A percentile compares a stretch with the other conserved stretches of the same genome.
phyloP scores from a whole-genome alignment of 345 rosid species.

The Euphorbia lathyris region DNA sequence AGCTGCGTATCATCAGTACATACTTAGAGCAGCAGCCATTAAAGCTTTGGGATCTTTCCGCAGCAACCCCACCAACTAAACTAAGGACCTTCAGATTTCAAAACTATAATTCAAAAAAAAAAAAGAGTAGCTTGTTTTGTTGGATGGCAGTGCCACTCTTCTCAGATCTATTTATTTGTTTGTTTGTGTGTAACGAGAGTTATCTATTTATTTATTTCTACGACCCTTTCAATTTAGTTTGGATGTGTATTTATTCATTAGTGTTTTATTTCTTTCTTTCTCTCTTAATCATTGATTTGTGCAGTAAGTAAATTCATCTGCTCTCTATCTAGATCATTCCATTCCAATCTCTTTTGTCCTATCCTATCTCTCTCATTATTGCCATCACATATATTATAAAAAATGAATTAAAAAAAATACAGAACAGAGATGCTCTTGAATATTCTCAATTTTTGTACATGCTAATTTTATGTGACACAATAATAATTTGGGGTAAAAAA shows the following conservation, averaged over 20 bases:
- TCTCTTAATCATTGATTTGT: not conserved
- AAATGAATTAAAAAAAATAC: too few species aligned
- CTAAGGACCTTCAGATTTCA: not conserved
- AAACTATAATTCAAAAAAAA: not conserved
- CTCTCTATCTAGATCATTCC: not conserved
- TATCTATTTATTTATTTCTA: not conserved
- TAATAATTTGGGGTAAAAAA: too few species aligned
- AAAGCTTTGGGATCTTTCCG: slow-evolving; percentile 70
- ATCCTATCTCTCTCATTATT: not conserved
- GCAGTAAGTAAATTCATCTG: not conserved
- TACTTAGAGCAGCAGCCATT: slow-evolving; percentile 56
- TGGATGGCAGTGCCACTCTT: not conserved
- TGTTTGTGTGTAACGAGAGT: slow-evolving; percentile 30
- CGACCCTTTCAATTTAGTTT: not conserved
- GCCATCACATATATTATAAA: too few species aligned
- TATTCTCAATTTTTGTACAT: too few species aligned
- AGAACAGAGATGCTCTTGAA: too few species aligned
- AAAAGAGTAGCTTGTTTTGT: not conserved
- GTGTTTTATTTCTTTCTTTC: slow-evolving; percentile 22
- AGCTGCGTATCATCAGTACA: slow-evolving; percentile 57
- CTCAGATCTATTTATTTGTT: slow-evolving; percentile 12
- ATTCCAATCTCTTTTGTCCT: too few species aligned
- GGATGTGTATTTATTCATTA: slow-evolving; percentile 25
- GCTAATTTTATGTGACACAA: too few species aligned
- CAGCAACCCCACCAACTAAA: slow-evolving; percentile 51